Evolutionary conservation across 441 rosid genomes (phyloP), one percentile per base, ranked within the genome.

Genomic region (Croton setiger): DNA sequence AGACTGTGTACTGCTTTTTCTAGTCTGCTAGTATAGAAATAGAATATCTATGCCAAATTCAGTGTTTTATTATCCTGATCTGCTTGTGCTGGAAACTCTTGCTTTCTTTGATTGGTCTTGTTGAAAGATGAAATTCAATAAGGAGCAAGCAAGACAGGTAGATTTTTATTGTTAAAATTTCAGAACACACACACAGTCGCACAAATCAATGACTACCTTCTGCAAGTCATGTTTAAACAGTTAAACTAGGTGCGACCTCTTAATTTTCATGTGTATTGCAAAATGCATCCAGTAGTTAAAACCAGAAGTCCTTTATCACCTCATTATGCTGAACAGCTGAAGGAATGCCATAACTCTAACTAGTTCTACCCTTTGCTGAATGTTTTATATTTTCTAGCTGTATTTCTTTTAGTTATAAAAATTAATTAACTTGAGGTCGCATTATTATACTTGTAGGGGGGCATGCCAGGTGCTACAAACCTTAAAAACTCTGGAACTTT

Each of bases 401-500:
- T 7, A 27, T 10, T 61, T 61, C 49, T 18, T 21, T 61, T 18
- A 20, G 13, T 45, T 45, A 31, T 57, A 3, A 12, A 10, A 11
- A 0, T 45, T 54, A 23, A 54, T 45, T 54, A 23, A 54, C 17
- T 41, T 14, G 49, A 53, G 14, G 4, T 27, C 4, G 39, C 52
- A 17, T 17, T 39, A 23, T 53, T 57, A 47, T 27, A n/a, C 18
- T 11, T 39, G 33, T 66, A 93, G 97, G 98, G 97, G 76, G 98
- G 98, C 63, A 82, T 89, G 82, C 97, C 97, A 0, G 96, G 98
- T 14, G 96, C 92, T 36, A 67, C 87, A 36, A 87, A 83, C 67
- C 88, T 93, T 47, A 87, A 89, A 56, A 79, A 87, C 62, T 93
- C 86, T 76, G 87, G 70, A 54, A 74, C 73, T 9, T 66, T 93